phyloP scores from a whole-genome alignment of 345 rosid genomes.

The Turnera subulata region DNA sequence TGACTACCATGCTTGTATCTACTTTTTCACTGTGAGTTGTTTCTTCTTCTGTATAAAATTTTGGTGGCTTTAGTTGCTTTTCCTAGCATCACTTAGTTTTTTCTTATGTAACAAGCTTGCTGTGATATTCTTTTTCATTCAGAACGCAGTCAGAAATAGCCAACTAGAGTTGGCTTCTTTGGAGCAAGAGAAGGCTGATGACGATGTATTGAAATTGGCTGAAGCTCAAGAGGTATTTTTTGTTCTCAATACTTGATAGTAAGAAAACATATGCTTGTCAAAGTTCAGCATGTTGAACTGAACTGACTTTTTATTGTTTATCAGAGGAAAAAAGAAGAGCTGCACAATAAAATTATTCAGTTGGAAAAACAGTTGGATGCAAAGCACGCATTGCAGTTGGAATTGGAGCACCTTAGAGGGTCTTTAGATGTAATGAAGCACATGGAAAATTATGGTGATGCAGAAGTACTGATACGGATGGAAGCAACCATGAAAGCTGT shows the following conservation, averaged over 20 bases:
- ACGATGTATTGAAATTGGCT: slow-evolving; percentile 66
- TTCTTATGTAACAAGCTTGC: not conserved
- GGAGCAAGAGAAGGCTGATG: slow-evolving; percentile 80
- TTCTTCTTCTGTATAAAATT: not conserved
- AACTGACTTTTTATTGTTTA: slow-evolving; percentile 15
- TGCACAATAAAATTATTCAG: slow-evolving; percentile 56
- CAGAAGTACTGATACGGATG: slow-evolving; percentile 56
- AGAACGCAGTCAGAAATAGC: slow-evolving; percentile 59
- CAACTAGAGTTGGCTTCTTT: slow-evolving; percentile 64
- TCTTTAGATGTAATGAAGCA: slow-evolving; percentile 62
- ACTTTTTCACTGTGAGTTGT: not conserved
- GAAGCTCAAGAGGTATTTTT: slow-evolving; percentile 80
- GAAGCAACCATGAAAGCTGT: slow-evolving; percentile 55
- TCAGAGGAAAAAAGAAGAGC: slow-evolving; percentile 74
- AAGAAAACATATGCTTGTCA: not conserved
- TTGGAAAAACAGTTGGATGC: slow-evolving; percentile 75
- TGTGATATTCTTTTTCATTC: slow-evolving; percentile 9
- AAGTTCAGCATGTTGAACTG: slow-evolving; percentile 3
- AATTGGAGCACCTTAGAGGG: slow-evolving; percentile 67
- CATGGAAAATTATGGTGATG: slow-evolving; percentile 65
- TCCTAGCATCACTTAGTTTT: not conserved
- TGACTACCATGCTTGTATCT: no score
- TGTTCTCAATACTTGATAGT: slow-evolving; percentile 15
- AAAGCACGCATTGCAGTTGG: slow-evolving; percentile 80
- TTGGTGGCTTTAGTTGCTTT: not conserved